A percentile compares a stretch with the other conserved stretches of the same genome.
Conservation (phyloP, 1,284 basidiomycete species). For the Somion occarium region DNA sequence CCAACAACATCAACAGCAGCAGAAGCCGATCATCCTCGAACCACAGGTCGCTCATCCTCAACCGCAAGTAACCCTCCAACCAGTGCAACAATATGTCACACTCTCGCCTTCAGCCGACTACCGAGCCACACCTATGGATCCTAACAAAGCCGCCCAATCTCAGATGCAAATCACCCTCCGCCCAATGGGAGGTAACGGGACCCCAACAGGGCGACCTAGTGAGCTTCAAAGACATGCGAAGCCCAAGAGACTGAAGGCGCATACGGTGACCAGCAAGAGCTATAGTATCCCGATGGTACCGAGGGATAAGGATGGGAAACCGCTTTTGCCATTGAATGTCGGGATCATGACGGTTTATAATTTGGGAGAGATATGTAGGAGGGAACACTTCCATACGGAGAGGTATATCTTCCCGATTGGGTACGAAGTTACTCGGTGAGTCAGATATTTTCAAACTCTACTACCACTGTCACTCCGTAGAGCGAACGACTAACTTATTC, state of each 20-base stretch:
- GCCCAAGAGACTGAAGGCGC: slow-evolving; percentile 72
- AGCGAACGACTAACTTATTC: not conserved
- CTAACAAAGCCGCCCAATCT: slow-evolving; percentile 14
- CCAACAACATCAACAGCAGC: slow-evolving; percentile 7
- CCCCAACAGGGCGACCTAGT: slow-evolving; percentile 29
- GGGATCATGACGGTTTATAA: slow-evolving; percentile 77
- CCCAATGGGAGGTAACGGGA: slow-evolving; percentile 15
- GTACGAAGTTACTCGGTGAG: slow-evolving; percentile 73
- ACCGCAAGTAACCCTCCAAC: not conserved
- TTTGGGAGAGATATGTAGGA: slow-evolving; percentile 69
- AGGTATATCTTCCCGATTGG: slow-evolving; percentile 82
- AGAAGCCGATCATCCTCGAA: slow-evolving; percentile 7
- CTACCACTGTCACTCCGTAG: not conserved
- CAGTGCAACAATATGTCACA: not conserved
- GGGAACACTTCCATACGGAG: slow-evolving; percentile 80
- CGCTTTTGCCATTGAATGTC: slow-evolving; percentile 69
- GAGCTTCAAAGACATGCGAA: slow-evolving; percentile 47
- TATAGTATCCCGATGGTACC: slow-evolving; percentile 72
- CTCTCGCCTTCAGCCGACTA: slow-evolving; percentile 6
- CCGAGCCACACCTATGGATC: slow-evolving; percentile 6
- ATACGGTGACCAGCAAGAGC: slow-evolving; percentile 70
- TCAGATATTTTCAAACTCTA: slow-evolving; percentile 2
- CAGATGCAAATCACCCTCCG: slow-evolving; percentile 26
- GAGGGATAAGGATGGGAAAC: slow-evolving; percentile 60
- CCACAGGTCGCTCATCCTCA: not conserved